Conservation (phyloP, 1,139 yeast species). For the Debaryomyces udenii region DNA sequence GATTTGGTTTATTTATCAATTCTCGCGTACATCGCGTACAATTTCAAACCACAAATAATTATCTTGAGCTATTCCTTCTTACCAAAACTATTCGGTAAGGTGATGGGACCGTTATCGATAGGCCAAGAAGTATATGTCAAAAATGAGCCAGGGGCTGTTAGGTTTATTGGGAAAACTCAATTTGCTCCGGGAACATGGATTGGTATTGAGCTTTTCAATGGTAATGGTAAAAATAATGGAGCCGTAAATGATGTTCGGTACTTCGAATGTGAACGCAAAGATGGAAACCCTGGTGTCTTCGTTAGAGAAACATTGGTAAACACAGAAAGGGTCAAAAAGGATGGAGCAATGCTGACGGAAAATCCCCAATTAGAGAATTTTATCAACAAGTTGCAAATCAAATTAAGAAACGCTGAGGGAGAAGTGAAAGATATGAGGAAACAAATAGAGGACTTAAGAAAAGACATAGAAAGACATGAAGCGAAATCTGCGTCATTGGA, state of each 20-base stretch:
- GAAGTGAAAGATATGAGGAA: constrained; percentile 29
- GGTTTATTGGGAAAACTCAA: constrained; percentile 54
- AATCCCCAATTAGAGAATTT: constrained; percentile 23
- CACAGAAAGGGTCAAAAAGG: background rate
- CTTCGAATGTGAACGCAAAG: constrained; percentile 51
- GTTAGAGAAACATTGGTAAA: constrained; percentile 38
- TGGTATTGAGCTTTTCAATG: constrained; percentile 70
- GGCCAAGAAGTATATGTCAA: constrained; percentile 49
- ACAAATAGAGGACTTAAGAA: constrained; percentile 22
- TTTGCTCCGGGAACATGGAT: constrained; percentile 75
- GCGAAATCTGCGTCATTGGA: constrained; percentile 27
- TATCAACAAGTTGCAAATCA: constrained; percentile 48
- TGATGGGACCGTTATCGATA: constrained; percentile 16
- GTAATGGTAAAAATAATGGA: constrained; percentile 81
- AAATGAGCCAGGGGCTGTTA: constrained; percentile 47
- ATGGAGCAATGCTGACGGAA: background rate
- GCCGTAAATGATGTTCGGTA: constrained; percentile 64
- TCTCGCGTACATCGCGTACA: constrained; percentile 6
- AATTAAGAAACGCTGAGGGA: constrained; percentile 34
- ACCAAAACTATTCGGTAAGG: too few species aligned
- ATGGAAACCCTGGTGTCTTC: constrained; percentile 59
- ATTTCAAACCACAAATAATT: constrained; percentile 5
- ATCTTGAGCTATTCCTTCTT: background rate
- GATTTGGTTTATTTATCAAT: too few species aligned
- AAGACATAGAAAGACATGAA: constrained; percentile 16